Conservation (phyloP, 2,329 filamentous ascomycete genomes). For the Trichoderma sp. region DNA sequence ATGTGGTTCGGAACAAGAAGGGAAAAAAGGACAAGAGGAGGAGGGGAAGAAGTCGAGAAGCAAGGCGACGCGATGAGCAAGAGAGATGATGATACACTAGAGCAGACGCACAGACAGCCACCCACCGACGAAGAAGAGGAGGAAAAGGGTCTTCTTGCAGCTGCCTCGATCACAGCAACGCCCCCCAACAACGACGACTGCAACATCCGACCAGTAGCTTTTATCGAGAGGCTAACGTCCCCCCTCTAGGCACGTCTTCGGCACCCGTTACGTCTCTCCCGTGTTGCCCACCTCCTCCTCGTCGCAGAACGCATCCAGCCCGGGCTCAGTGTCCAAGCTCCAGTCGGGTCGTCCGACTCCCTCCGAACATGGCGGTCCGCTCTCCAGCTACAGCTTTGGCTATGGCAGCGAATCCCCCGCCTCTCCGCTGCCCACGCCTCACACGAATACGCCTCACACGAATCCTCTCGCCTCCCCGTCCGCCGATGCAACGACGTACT, state of each 20-base stretch:
- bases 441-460: conserved; percentile 40
- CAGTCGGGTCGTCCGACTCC: conserved; percentile 49
- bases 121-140: neutral
- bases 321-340: conserved; percentile 48
- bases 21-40: neutral
- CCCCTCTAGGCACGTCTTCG: conserved; percentile 62
- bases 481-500: conserved; percentile 53
- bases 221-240: conserved; percentile 16
- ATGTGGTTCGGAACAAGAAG: neutral
- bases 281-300: conserved; percentile 53
- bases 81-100: neutral
- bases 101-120: neutral
- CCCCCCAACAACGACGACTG: neutral
- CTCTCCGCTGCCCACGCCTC: conserved; percentile 43
- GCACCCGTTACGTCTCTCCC: conserved; percentile 60
- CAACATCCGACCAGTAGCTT: neutral
- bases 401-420: conserved; percentile 45
- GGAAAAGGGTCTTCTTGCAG: neutral
- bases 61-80: neutral
- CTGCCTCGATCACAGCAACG: neutral
- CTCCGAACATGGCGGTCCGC: conserved; percentile 41
- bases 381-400: conserved; percentile 40
- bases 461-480: conserved; percentile 41
- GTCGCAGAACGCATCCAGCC: conserved; percentile 48
- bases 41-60: neutral